Percentiles rank a stretch among this genome's conserved stretches.
Evolutionary conservation across 2,329 filamentous ascomycete species (phyloP).

Genomic region (Venturia carpophila): DNA sequence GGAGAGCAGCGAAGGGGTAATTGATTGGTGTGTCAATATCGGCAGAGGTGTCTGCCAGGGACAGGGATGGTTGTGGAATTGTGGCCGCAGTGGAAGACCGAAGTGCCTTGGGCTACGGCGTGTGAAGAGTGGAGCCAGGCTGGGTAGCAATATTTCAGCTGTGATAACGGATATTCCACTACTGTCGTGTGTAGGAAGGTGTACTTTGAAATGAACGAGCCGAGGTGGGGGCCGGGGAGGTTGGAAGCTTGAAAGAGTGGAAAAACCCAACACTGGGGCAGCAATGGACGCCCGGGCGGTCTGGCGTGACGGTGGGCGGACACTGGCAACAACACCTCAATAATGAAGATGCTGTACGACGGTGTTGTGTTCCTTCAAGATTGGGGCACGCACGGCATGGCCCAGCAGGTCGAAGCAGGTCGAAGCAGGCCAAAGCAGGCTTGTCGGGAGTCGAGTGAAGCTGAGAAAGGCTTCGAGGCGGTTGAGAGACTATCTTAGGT

Average conservation of each 20-base stretch:
- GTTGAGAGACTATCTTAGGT: not conserved
- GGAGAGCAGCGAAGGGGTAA: not conserved
- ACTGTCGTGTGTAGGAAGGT: not conserved
- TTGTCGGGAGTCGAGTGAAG: too few relatives aligned
- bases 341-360: not conserved
- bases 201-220: not conserved
- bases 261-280: not conserved
- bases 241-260: not conserved
- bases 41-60: not conserved
- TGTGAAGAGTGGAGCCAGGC: not conserved
- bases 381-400: not conserved
- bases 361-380: not conserved
- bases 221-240: not conserved
- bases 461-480: not conserved
- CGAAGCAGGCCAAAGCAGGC: too few relatives aligned
- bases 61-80: not conserved
- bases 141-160: conserved; percentile 1
- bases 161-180: not conserved
- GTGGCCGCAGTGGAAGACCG: not conserved
- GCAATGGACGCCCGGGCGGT: not conserved
- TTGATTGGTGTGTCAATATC: conserved; percentile 4
- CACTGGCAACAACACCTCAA: too few relatives aligned
- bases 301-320: too few relatives aligned
- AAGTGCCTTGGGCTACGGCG: not conserved
- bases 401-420: not conserved